These are phyloP conservation scores for Phaeoacremonium minimum DNA, from an alignment of 2,329 filamentous ascomycete genomes.

Conservation along the genomic window DNA sequence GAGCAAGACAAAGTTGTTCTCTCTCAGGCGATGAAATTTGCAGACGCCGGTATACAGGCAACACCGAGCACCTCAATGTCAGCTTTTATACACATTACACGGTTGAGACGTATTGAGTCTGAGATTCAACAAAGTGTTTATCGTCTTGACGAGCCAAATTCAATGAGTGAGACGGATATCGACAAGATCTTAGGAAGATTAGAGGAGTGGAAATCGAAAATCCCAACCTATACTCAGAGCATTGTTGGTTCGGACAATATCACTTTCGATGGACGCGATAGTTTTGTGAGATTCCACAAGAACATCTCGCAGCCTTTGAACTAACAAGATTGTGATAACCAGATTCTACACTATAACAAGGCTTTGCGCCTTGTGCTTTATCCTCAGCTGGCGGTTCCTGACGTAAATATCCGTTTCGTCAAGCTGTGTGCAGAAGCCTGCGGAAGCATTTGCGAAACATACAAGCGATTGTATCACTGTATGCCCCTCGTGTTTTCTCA, in stretches of 20 bases:
- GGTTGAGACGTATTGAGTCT: constrained; percentile 13
- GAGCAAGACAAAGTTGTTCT: too few species aligned
- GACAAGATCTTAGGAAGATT: constrained; percentile 11
- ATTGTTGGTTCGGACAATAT: constrained; percentile 6
- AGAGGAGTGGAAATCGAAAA: constrained; percentile 12
- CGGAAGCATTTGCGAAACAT: constrained; percentile 19
- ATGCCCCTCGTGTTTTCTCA: constrained; percentile 18
- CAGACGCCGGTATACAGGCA: too few species aligned
- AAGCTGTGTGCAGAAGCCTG: constrained; percentile 18
- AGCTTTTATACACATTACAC: constrained; percentile 16
- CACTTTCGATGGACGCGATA: constrained; percentile 13
- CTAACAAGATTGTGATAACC: neutral
- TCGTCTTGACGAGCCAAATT: constrained; percentile 10
- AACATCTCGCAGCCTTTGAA: neutral
- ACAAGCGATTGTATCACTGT: constrained; percentile 22
- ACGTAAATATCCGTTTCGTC: constrained; percentile 9
- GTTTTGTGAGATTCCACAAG: constrained; percentile 13
- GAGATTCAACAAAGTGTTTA: constrained; percentile 14
- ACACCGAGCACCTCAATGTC: constrained; percentile 16
- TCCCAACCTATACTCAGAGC: constrained; percentile 9
- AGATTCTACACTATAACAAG: constrained; percentile 21
- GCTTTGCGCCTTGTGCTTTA: constrained; percentile 15
- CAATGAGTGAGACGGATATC: constrained; percentile 5
- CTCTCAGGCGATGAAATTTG: too few species aligned
- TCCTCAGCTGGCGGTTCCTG: constrained; percentile 11